phyloP scores from a whole-genome alignment of 2,329 filamentous ascomycete species.

The Parafenestella ontariensis region DNA sequence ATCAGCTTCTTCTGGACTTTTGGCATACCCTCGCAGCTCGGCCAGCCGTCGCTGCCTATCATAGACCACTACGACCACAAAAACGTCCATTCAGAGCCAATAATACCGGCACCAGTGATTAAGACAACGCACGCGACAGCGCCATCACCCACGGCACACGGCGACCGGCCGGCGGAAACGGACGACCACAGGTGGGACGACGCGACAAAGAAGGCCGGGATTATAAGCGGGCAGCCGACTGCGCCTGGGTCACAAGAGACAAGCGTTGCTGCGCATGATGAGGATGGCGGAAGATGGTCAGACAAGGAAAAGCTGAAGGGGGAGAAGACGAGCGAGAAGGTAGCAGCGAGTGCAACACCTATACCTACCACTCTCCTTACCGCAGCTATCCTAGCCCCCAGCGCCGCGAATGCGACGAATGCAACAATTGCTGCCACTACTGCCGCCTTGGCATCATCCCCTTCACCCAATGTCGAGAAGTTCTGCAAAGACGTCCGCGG shows the following conservation, averaged over 20 bases:
- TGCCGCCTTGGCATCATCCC: neutral
- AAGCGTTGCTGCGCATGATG: constrained; percentile 17
- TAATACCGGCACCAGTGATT: constrained; percentile 26
- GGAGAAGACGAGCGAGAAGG: neutral
- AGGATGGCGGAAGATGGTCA: constrained; percentile 29
- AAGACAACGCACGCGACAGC: constrained; percentile 8
- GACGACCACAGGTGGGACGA: constrained; percentile 26
- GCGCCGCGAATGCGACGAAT: constrained; percentile 6
- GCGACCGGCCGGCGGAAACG: constrained; percentile 10
- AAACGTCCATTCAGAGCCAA: constrained; percentile 26
- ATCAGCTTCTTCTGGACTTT: constrained; percentile 43
- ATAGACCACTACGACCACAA: constrained; percentile 32
- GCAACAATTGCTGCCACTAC: constrained; percentile 1
- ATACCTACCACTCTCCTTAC: constrained; percentile 17
- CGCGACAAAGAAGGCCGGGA: constrained; percentile 2
- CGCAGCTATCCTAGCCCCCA: constrained; percentile 1
- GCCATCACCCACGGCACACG: constrained; percentile 3
- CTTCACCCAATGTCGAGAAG: constrained; percentile 9
- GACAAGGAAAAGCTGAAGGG: constrained; percentile 17
- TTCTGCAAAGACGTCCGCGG: constrained; percentile 39
- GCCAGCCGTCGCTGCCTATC: constrained; percentile 26
- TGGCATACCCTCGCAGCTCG: constrained; percentile 31
- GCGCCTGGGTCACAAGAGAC: constrained; percentile 11
- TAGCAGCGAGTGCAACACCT: constrained; percentile 1
- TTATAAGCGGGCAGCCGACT: neutral